Evolutionary conservation across 768 basidiomycete species (phyloP).

Genomic region (Auriscalpium microsporum): DNA sequence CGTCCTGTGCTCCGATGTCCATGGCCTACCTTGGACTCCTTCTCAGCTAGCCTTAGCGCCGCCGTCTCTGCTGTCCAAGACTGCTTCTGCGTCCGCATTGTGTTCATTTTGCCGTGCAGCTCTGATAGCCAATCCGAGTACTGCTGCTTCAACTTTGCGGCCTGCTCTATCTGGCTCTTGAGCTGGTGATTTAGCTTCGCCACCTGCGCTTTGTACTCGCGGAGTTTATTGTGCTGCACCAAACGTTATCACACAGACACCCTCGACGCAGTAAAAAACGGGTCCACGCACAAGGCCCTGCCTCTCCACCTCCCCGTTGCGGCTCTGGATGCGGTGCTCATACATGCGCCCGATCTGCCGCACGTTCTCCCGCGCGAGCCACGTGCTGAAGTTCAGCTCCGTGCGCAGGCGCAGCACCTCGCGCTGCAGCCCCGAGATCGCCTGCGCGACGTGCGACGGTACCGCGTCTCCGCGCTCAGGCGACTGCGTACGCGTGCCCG

Average conservation of each 20-base stretch:
- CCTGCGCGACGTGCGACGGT: conserved; percentile 43
- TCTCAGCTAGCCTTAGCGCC: conserved; percentile 57
- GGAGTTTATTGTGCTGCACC: conserved; percentile 69
- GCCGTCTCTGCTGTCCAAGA: conserved; percentile 66
- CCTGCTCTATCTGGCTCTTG: conserved; percentile 64
- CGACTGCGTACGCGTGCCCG: conserved; percentile 16
- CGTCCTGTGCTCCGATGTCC: background rate
- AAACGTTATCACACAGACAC: background rate
- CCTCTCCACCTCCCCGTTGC: conserved; percentile 71
- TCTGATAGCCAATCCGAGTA: conserved; percentile 81
- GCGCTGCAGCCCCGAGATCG: conserved; percentile 63
- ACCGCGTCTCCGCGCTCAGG: conserved; percentile 19
- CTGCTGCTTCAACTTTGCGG: conserved; percentile 64
- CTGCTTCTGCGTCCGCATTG: conserved; percentile 73
- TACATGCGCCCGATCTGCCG: conserved; percentile 77
- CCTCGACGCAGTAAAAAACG: background rate
- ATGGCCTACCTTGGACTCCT: conserved; percentile 51
- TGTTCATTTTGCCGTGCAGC: conserved; percentile 67
- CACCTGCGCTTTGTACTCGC: conserved; percentile 66
- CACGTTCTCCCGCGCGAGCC: conserved; percentile 74
- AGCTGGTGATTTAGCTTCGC: conserved; percentile 59
- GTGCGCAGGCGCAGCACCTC: conserved; percentile 68
- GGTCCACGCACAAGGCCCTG: conserved; percentile 59
- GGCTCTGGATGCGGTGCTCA: conserved; percentile 61
- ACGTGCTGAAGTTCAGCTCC: conserved; percentile 80